Conservation (phyloP, 169 alveolate genomes). For the Hepatocystis sp. region DNA sequence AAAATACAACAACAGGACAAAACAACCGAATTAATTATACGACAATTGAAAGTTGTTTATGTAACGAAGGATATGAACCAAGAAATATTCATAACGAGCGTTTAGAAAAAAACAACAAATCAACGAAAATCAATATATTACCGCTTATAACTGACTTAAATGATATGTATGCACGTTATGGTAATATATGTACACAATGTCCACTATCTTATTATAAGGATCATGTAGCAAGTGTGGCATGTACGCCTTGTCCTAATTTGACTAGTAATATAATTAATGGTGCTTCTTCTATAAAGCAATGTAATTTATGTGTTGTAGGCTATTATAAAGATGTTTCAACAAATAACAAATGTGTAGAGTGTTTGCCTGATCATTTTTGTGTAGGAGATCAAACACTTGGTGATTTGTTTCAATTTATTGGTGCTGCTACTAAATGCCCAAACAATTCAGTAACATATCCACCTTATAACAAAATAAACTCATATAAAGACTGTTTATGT, state of each 20-base stretch:
- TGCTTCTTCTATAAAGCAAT: constrained; percentile 5
- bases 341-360: constrained; percentile 18
- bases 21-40: constrained; percentile 3
- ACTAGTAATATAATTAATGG: constrained; percentile 41
- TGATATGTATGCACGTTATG: constrained; percentile 5
- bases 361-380: constrained; percentile 83
- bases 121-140: constrained; percentile 33
- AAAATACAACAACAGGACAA: background rate
- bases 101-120: constrained; percentile 10
- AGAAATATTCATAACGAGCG: constrained; percentile 12
- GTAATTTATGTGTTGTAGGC: constrained; percentile 50
- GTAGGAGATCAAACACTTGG: constrained; percentile 85
- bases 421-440: constrained; percentile 83
- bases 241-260: constrained; percentile 82
- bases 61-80: constrained; percentile 73
- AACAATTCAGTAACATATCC: constrained; percentile 79
- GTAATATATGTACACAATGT: constrained; percentile 81
- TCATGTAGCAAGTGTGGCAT: constrained; percentile 65
- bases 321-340: constrained; percentile 47
- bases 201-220: constrained; percentile 84
- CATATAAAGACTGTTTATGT: constrained; percentile 81
- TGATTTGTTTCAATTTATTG: constrained; percentile 75
- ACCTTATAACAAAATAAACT: constrained; percentile 80
- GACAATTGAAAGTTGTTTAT: constrained; percentile 52
- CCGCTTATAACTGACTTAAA: background rate